Percentiles rank a stretch among this genome's conserved stretches.
phyloP scores from a whole-genome alignment of 768 basidiomycete genomes.

The Mycena kentingensis region DNA sequence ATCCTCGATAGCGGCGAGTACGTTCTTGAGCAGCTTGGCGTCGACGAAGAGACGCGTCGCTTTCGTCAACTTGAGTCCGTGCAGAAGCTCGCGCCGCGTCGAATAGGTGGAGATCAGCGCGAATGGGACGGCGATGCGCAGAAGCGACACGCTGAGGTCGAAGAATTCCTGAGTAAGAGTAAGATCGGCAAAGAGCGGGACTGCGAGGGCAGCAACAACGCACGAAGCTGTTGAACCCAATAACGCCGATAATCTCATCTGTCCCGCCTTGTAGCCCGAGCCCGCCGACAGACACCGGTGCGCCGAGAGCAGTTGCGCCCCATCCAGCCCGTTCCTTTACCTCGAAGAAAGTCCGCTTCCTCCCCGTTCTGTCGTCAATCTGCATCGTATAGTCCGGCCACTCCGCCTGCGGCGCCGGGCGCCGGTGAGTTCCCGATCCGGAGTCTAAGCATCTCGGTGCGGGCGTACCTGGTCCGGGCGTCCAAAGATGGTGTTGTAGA shows the following conservation, averaged over 20 bases:
- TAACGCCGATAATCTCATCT: constrained; percentile 67
- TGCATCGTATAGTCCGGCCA: constrained; percentile 60
- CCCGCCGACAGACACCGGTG: constrained; percentile 52
- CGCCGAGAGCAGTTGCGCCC: constrained; percentile 58
- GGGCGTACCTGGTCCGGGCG: constrained; percentile 47
- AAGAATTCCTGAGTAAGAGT: constrained; percentile 58
- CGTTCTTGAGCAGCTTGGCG: constrained; percentile 39
- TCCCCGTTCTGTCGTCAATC: constrained; percentile 57
- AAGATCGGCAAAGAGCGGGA: background rate
- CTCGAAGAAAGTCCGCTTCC: constrained; percentile 46
- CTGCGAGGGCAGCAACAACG: constrained; percentile 23
- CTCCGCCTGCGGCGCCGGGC: constrained; percentile 25
- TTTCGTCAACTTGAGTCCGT: constrained; percentile 48
- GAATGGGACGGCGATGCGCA: constrained; percentile 54
- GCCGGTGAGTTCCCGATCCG: too few relatives aligned
- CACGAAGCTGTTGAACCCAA: constrained; percentile 71
- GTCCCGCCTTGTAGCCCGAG: constrained; percentile 50
- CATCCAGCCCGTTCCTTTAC: constrained; percentile 53
- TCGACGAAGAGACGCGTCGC: constrained; percentile 58
- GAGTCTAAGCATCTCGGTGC: background rate
- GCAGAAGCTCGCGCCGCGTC: constrained; percentile 57
- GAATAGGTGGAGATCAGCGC: constrained; percentile 54
- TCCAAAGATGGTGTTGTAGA: constrained; percentile 55
- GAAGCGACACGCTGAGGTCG: constrained; percentile 49
- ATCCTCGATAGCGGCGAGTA: constrained; percentile 16